phyloP scores from a whole-genome alignment of 1,139 yeast genomes.

The Debaryomyces fabryi region DNA sequence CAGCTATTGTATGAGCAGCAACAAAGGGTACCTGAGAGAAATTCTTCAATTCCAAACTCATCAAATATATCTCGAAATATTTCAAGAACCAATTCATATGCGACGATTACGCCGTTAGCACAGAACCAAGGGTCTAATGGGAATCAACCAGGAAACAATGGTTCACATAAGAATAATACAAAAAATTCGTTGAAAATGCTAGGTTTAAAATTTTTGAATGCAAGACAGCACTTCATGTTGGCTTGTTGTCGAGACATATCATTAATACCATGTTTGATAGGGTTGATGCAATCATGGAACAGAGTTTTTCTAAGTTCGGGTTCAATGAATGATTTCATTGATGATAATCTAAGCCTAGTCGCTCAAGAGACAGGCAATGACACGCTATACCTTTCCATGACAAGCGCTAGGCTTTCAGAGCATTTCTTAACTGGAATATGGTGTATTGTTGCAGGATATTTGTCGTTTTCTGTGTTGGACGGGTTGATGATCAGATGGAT shows the following conservation, averaged over 20 bases:
- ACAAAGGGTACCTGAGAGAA: slow-evolving; percentile 8
- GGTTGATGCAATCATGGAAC: slow-evolving; percentile 57
- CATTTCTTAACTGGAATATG: slow-evolving; percentile 72
- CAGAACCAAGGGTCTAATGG: background rate
- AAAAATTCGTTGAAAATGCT: slow-evolving; percentile 48
- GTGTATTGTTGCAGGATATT: slow-evolving; percentile 85
- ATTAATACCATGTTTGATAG: slow-evolving; percentile 62
- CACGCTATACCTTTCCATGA: slow-evolving; percentile 28
- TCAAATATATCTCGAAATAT: slow-evolving; percentile 11
- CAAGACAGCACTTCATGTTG: slow-evolving; percentile 74
- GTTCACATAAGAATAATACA: slow-evolving; percentile 10
- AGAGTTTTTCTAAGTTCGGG: slow-evolving; percentile 40
- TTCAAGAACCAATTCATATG: slow-evolving; percentile 19
- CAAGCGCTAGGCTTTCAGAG: slow-evolving; percentile 67
- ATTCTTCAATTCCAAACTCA: slow-evolving; percentile 12
- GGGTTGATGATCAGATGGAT: slow-evolving; percentile 94
- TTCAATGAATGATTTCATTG: slow-evolving; percentile 14
- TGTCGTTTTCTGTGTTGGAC: slow-evolving; percentile 82
- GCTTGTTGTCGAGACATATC: slow-evolving; percentile 77
- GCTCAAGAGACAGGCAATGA: slow-evolving; percentile 15
- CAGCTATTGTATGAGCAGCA: slow-evolving; percentile 35
- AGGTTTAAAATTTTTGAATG: slow-evolving; percentile 69
- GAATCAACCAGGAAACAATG: background rate
- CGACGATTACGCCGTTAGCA: background rate
- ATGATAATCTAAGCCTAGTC: slow-evolving; percentile 1